A percentile compares a stretch with the other conserved stretches of the same genome.
These are phyloP conservation scores for Lobosporangium transversale DNA, from an alignment of 192 early-diverging fungal genomes.

Conservation along the genomic window DNA sequence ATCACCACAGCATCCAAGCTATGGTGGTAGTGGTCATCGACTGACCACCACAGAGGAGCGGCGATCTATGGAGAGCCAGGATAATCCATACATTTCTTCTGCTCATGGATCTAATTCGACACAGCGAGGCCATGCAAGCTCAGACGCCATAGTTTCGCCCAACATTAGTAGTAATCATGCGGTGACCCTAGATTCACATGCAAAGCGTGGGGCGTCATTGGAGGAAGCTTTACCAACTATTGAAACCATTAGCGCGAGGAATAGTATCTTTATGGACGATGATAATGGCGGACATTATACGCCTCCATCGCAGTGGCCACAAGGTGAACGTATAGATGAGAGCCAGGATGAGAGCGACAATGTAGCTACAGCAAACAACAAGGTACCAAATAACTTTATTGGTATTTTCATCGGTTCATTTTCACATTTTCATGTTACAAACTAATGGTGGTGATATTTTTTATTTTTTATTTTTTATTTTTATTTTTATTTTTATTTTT, in stretches of 20 bases:
- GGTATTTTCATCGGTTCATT: too few relatives aligned
- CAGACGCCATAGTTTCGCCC: too few relatives aligned
- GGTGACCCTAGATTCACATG: neutral
- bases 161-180: too few relatives aligned
- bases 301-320: slow-evolving; percentile 21
- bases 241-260: neutral
- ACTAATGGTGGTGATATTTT: too few relatives aligned
- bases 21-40: slow-evolving; percentile 17
- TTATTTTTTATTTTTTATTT: too few relatives aligned
- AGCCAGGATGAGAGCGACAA: slow-evolving; percentile 50
- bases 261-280: slow-evolving; percentile 23
- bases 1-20: slow-evolving; percentile 19
- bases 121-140: slow-evolving; percentile 1
- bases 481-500: too few relatives aligned
- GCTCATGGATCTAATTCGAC: neutral
- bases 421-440: too few relatives aligned
- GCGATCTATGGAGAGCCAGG: slow-evolving; percentile 27
- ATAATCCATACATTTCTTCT: slow-evolving; percentile 10
- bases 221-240: slow-evolving; percentile 3
- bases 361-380: slow-evolving; percentile 4
- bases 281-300: slow-evolving; percentile 12
- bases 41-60: slow-evolving; percentile 16
- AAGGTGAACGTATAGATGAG: slow-evolving; percentile 43
- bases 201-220: neutral
- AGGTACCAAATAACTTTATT: slow-evolving; percentile 30